Conservation (phyloP, 2,329 filamentous ascomycete genomes). For the Juglanconis sp. region DNA sequence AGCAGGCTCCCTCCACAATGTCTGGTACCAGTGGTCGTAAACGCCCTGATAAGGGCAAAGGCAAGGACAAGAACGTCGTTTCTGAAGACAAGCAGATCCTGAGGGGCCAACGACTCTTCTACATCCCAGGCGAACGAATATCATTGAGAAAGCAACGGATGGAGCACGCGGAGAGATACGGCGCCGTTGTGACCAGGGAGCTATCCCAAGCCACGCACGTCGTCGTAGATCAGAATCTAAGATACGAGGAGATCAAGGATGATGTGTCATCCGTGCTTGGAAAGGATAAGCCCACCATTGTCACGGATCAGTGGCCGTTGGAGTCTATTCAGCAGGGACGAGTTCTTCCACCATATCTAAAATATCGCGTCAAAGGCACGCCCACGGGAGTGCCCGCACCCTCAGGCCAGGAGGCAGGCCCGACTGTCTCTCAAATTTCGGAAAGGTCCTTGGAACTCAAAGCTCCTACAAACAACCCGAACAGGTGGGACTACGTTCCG, state of each 20-base stretch:
- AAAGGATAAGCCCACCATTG: slow-evolving; percentile 42
- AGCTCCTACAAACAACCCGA: slow-evolving; percentile 34
- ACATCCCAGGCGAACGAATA: slow-evolving; percentile 77
- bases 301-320: slow-evolving; percentile 66
- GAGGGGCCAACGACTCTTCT: slow-evolving; percentile 63
- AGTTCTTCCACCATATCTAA: slow-evolving; percentile 53
- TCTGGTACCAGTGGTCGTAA: slow-evolving; percentile 17
- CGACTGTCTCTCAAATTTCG: slow-evolving; percentile 20
- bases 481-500: slow-evolving; percentile 36
- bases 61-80: slow-evolving; percentile 39
- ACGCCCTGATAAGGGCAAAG: slow-evolving; percentile 41
- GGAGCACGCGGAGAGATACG: slow-evolving; percentile 69
- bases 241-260: slow-evolving; percentile 60
- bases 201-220: slow-evolving; percentile 69
- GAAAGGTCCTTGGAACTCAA: slow-evolving; percentile 48
- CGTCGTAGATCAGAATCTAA: slow-evolving; percentile 69
- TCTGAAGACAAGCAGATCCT: slow-evolving; percentile 58
- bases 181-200: slow-evolving; percentile 66
- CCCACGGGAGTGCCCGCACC: slow-evolving; percentile 23
- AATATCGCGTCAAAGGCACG: slow-evolving; percentile 57
- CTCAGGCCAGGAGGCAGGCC: slow-evolving; percentile 17
- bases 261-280: slow-evolving; percentile 43
- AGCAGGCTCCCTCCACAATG: slow-evolving; percentile 24
- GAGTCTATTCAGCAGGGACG: slow-evolving; percentile 62
- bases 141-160: slow-evolving; percentile 69